Percentiles rank a stretch among this genome's conserved stretches.
Conservation (phyloP, 208 protist species). For the Crithidia expoeki region DNA sequence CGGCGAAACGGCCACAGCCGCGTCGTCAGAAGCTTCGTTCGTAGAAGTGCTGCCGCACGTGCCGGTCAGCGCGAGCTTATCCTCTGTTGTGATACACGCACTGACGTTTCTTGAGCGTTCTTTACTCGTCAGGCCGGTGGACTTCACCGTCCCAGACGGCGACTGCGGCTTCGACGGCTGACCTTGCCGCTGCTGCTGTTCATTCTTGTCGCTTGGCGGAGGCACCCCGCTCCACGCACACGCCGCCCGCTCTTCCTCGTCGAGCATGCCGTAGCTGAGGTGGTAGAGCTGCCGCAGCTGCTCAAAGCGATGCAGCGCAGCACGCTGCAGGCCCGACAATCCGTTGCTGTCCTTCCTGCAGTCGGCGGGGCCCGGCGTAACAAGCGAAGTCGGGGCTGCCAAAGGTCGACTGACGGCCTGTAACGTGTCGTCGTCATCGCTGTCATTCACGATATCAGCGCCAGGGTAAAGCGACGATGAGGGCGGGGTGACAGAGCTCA, state of each 20-base stretch:
- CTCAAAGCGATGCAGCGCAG: conserved; percentile 51
- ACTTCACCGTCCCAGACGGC: background rate
- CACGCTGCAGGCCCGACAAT: conserved; percentile 41
- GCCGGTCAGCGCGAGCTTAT: background rate
- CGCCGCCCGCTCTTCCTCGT: conserved; percentile 23
- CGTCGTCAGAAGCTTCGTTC: background rate
- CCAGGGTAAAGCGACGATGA: conserved; percentile 19
- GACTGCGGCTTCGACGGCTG: conserved; percentile 7
- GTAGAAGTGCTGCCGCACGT: conserved; percentile 1
- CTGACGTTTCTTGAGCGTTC: background rate
- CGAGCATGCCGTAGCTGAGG: conserved; percentile 31
- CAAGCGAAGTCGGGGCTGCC: background rate
- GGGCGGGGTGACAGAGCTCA: conserved; percentile 16
- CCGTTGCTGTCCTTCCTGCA: conserved; percentile 14
- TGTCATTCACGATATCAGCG: conserved; percentile 12
- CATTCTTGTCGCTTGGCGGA: no score
- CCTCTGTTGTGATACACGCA: background rate
- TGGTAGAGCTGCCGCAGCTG: conserved; percentile 45
- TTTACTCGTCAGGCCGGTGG: background rate
- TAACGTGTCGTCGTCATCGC: background rate
- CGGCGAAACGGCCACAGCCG: background rate
- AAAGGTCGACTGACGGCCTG: background rate
- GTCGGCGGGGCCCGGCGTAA: conserved; percentile 20
- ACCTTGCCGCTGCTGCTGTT: background rate
- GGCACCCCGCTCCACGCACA: conserved; percentile 16